Evolutionary conservation across 2,329 filamentous ascomycete genomes (phyloP).

Genomic region (Cercospora janseana): DNA sequence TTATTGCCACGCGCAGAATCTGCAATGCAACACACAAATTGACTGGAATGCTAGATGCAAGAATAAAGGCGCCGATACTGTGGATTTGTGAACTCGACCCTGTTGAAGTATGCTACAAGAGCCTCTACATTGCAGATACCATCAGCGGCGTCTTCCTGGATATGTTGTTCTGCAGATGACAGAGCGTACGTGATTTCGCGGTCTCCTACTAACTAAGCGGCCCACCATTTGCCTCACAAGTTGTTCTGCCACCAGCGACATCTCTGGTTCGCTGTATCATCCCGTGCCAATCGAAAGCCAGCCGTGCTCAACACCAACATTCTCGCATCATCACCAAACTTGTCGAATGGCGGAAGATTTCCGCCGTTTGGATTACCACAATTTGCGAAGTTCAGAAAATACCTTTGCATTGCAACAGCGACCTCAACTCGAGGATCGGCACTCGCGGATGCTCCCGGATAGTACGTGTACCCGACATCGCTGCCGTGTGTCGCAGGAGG

Average conservation of each 20-base stretch:
- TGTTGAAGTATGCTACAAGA: too few species aligned
- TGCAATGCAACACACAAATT: too few species aligned
- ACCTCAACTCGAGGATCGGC: conserved; percentile 23
- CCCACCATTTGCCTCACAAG: conserved; percentile 33
- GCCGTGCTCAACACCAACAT: conserved; percentile 43
- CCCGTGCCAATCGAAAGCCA: conserved; percentile 36
- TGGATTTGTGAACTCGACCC: too few species aligned
- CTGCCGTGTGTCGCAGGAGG: conserved; percentile 54
- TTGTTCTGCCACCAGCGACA: conserved; percentile 57
- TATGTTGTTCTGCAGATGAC: neutral
- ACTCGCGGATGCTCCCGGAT: conserved; percentile 37
- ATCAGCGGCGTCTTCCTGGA: too few species aligned
- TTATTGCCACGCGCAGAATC: too few species aligned
- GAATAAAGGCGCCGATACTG: too few species aligned
- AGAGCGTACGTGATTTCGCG: too few species aligned
- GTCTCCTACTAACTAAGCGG: too few species aligned
- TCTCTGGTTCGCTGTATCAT: conserved; percentile 49
- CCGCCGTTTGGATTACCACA: conserved; percentile 41
- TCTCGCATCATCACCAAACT: conserved; percentile 47
- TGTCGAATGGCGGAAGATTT: conserved; percentile 45
- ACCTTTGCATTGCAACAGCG: conserved; percentile 48
- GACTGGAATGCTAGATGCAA: too few species aligned
- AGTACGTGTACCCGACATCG: conserved; percentile 56
- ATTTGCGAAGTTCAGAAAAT: conserved; percentile 46
- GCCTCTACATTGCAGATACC: too few species aligned